Evolutionary conservation across 192 early-diverging fungal genomes (phyloP).

Genomic region (Coemansia sp.): DNA sequence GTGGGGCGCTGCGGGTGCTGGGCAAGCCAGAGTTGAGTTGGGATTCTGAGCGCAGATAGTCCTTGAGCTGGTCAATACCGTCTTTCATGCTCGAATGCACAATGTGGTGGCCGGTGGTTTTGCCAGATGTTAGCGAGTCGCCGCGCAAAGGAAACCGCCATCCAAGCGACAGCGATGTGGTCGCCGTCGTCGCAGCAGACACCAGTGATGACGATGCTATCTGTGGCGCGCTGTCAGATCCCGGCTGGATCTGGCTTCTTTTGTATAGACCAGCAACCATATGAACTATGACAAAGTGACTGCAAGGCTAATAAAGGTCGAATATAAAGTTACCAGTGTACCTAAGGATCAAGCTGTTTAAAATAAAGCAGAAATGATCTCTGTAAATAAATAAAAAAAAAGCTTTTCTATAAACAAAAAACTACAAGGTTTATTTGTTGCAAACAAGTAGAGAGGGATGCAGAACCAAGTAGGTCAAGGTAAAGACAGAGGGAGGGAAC

Average conservation of each 20-base stretch:
- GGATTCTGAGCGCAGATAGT: slow-evolving; percentile 30
- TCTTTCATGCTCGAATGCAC: slow-evolving; percentile 29
- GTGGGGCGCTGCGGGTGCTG: no score
- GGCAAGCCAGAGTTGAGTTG: slow-evolving; percentile 5
- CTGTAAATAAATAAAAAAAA: slow-evolving; percentile 1
- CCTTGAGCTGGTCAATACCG: slow-evolving; percentile 32
- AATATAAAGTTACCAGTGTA: slow-evolving; percentile 4
- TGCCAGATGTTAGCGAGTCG: slow-evolving; percentile 21
- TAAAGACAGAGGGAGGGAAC: neutral
- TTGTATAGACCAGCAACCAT: slow-evolving; percentile 31
- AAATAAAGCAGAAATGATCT: no score
- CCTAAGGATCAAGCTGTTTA: neutral
- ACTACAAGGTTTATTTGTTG: no score
- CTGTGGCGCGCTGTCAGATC: slow-evolving; percentile 10
- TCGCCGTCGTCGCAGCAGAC: neutral
- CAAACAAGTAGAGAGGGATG: no score
- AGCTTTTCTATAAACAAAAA: neutral
- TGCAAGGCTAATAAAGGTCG: neutral
- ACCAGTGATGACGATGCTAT: slow-evolving; percentile 3
- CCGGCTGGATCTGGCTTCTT: slow-evolving; percentile 1
- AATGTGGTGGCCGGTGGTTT: slow-evolving; percentile 27
- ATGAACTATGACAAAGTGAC: no score
- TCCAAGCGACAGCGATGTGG: slow-evolving; percentile 2
- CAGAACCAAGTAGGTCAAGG: no score
- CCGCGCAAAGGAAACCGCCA: slow-evolving; percentile 36